These are phyloP conservation scores for Cytospora paraplurivora DNA, from an alignment of 2,329 filamentous ascomycete species.

Conservation along the genomic window DNA sequence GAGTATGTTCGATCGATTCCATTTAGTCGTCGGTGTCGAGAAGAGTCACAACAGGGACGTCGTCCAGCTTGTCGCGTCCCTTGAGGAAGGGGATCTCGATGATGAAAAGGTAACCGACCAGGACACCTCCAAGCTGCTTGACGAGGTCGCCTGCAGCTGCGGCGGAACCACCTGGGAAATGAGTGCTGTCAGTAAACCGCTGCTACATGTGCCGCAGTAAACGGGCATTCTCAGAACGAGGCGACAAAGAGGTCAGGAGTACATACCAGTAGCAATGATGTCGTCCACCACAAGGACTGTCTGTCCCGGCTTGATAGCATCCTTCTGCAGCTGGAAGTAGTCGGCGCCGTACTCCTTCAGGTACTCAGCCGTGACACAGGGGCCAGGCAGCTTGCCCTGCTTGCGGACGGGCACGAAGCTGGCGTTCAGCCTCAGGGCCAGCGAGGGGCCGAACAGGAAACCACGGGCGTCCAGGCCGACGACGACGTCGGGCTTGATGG, in stretches of 20 bases:
- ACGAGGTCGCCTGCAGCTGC: constrained; percentile 85
- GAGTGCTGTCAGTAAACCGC: constrained; percentile 19
- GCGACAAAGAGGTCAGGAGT: constrained; percentile 9
- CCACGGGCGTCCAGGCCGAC: constrained; percentile 92
- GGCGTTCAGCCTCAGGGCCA: constrained; percentile 81
- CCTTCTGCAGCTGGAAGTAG: constrained; percentile 93
- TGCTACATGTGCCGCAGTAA: no score
- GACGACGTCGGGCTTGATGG: constrained; percentile 78
- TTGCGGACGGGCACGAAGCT: constrained; percentile 94
- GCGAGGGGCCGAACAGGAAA: constrained; percentile 89
- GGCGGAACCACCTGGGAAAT: constrained; percentile 77
- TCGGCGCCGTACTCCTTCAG: constrained; percentile 97
- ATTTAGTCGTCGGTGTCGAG: constrained; percentile 54
- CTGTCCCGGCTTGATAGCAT: constrained; percentile 81
- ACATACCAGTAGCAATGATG: constrained; percentile 94
- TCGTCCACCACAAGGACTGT: constrained; percentile 94
- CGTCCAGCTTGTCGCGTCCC: constrained; percentile 84
- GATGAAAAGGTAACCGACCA: constrained; percentile 91
- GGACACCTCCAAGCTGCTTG: constrained; percentile 78
- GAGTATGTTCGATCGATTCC: not conserved
- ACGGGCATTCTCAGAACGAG: not conserved
- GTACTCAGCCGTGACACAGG: constrained; percentile 81
- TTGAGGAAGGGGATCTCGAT: constrained; percentile 94
- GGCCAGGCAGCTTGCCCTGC: constrained; percentile 91
- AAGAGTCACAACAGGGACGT: constrained; percentile 76